These are phyloP conservation scores for Fusarium clavum DNA, from an alignment of 2,329 filamentous ascomycete species.

Conservation along the genomic window DNA sequence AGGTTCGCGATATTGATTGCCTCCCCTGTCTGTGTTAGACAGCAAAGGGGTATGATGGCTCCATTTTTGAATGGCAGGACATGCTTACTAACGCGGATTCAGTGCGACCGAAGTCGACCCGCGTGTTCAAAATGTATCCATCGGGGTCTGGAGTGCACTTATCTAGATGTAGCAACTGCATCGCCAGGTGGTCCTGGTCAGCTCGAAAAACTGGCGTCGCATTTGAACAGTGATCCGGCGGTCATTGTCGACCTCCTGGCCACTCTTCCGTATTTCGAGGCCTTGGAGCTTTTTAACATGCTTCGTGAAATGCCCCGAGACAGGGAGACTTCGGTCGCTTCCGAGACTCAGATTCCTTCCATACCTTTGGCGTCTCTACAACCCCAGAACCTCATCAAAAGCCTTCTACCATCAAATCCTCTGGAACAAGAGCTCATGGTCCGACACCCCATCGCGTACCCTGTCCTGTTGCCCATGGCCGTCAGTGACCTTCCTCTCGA, in stretches of 20 bases:
- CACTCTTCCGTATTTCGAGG: background rate
- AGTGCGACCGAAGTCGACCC: background rate
- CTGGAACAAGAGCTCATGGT: background rate
- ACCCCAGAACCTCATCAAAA: background rate
- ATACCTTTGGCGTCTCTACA: background rate
- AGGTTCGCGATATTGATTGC: background rate
- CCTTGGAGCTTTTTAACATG: background rate
- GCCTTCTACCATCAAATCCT: background rate
- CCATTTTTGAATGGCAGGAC: background rate
- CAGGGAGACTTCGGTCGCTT: fast-evolving
- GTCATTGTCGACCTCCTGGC: background rate
- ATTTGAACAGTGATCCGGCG: background rate
- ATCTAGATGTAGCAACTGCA: fast-evolving
- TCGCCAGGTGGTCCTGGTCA: background rate
- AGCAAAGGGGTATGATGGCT: background rate
- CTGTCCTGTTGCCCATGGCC: background rate
- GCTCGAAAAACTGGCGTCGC: background rate
- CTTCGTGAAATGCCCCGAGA: background rate
- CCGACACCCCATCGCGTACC: background rate
- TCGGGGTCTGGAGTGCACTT: background rate
- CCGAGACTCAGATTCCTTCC: fast-evolving
- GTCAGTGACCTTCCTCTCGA: background rate
- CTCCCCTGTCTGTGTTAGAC: background rate
- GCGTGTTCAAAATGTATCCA: background rate
- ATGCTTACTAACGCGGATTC: background rate